Evolutionary conservation across 148 eudicot genomes (phyloP).

Genomic region (Dianthus caryophyllus): DNA sequence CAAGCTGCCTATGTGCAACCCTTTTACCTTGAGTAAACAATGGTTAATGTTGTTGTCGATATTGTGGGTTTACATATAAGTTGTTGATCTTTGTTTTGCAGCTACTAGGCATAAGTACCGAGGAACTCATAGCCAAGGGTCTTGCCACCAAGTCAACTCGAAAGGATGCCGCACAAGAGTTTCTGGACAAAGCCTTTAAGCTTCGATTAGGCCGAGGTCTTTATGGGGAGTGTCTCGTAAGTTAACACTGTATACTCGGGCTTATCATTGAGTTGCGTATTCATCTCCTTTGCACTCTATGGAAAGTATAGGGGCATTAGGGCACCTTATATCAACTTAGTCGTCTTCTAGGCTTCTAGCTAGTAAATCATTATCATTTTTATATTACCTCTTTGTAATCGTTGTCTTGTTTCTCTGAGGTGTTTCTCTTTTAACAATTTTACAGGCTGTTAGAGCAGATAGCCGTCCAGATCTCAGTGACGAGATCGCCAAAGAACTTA

Average conservation of each 20-base stretch:
- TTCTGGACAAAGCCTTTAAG: slow-evolving; percentile 53
- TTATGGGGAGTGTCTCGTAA: slow-evolving; percentile 91
- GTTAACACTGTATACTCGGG: neutral
- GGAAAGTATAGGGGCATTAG: too few relatives aligned
- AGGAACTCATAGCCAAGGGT: slow-evolving; percentile 56
- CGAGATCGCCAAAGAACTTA: slow-evolving; percentile 78
- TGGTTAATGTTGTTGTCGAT: neutral
- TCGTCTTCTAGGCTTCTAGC: neutral
- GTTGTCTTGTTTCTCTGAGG: neutral
- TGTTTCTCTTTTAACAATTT: neutral
- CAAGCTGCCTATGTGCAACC: neutral
- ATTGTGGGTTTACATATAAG: neutral
- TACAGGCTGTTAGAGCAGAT: slow-evolving; percentile 80
- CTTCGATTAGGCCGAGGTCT: slow-evolving; percentile 73
- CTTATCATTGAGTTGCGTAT: neutral
- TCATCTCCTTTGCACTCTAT: neutral
- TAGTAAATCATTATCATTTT: slow-evolving; percentile 1
- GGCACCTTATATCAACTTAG: too few relatives aligned
- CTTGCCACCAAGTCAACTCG: slow-evolving; percentile 36
- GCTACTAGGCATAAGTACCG: slow-evolving; percentile 45
- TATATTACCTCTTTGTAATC: neutral
- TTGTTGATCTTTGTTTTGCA: slow-evolving; percentile 23
- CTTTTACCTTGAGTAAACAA: neutral
- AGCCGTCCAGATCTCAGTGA: slow-evolving; percentile 51
- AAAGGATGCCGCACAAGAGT: slow-evolving; percentile 41